Conservation (phyloP, 768 basidiomycete species). For the Xerocomellus chrysenteron region DNA sequence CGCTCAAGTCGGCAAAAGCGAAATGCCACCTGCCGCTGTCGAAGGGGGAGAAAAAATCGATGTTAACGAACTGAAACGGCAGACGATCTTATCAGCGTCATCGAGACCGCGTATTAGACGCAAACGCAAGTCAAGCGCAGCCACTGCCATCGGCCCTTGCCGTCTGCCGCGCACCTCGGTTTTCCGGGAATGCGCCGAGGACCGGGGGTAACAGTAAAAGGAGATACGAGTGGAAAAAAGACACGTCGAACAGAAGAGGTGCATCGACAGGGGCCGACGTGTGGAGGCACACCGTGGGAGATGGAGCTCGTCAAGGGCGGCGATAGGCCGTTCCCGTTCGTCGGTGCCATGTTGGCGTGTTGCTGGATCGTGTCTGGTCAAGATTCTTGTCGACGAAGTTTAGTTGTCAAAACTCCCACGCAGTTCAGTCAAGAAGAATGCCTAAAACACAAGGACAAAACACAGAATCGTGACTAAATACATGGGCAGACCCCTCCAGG, state of each 20-base stretch:
- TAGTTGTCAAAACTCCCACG: not conserved
- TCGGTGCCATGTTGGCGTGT: slow-evolving; percentile 16
- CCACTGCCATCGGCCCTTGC: slow-evolving; percentile 41
- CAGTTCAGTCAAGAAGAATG: too few relatives aligned
- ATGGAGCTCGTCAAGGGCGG: slow-evolving; percentile 31
- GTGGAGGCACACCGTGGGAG: slow-evolving; percentile 27
- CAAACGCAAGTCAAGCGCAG: too few relatives aligned
- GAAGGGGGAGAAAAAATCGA: too few relatives aligned
- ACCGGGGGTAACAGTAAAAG: slow-evolving; percentile 73
- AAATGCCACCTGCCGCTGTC: too few relatives aligned
- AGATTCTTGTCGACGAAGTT: slow-evolving; percentile 1
- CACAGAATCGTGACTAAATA: too few relatives aligned
- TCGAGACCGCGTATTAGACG: too few relatives aligned
- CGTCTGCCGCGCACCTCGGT: slow-evolving; percentile 70
- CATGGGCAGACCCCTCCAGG: too few relatives aligned
- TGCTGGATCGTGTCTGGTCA: slow-evolving; percentile 3
- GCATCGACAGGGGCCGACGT: slow-evolving; percentile 37
- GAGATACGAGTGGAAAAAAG: slow-evolving; percentile 70
- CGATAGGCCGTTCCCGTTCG: slow-evolving; percentile 18
- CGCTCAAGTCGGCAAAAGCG: too few relatives aligned
- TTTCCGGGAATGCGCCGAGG: slow-evolving; percentile 66
- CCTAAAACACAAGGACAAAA: too few relatives aligned
- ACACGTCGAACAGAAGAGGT: slow-evolving; percentile 57
- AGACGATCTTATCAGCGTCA: too few relatives aligned
- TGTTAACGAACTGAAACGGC: too few relatives aligned